phyloP scores from a whole-genome alignment of 805 yeast species.

The Myxozyma sirexii region DNA sequence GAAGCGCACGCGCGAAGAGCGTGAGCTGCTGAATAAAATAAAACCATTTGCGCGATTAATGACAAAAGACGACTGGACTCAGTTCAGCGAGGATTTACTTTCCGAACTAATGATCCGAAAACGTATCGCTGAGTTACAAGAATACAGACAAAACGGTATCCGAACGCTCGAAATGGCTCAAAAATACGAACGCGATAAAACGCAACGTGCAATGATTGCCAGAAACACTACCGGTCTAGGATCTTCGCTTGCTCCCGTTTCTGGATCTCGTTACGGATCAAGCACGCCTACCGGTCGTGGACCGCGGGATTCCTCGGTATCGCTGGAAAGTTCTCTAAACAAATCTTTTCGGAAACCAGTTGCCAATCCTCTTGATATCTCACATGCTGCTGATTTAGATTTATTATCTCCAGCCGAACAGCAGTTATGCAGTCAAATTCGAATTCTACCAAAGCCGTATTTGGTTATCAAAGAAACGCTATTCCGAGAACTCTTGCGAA shows the following conservation, averaged over 20 bases:
- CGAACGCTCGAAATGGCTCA: constrained; percentile 79
- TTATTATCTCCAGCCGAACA: constrained; percentile 86
- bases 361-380: constrained; percentile 45
- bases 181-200: constrained; percentile 86
- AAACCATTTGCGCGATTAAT: constrained; percentile 82
- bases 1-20: constrained; percentile 83
- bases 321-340: constrained; percentile 3
- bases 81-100: constrained; percentile 70
- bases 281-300: constrained; percentile 29
- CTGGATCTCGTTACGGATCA: constrained; percentile 29
- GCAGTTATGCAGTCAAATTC: constrained; percentile 75
- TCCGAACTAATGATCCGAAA: constrained; percentile 77
- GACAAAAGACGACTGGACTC: constrained; percentile 78
- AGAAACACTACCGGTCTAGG: constrained; percentile 26
- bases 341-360: constrained; percentile 39
- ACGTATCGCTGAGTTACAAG: constrained; percentile 86
- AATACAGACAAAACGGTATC: constrained; percentile 89
- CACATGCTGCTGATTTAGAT: constrained; percentile 78
- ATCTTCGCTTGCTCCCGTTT: constrained; percentile 8
- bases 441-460: constrained; percentile 91
- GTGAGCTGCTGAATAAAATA: constrained; percentile 72
- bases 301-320: constrained; percentile 26
- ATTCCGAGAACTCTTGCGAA: constrained; percentile 81
- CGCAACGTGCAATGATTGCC: constrained; percentile 41
- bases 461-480: constrained; percentile 87